Evolutionary conservation across 331 rosid genomes (phyloP).

Genomic region (Pyracantha coccinea): DNA sequence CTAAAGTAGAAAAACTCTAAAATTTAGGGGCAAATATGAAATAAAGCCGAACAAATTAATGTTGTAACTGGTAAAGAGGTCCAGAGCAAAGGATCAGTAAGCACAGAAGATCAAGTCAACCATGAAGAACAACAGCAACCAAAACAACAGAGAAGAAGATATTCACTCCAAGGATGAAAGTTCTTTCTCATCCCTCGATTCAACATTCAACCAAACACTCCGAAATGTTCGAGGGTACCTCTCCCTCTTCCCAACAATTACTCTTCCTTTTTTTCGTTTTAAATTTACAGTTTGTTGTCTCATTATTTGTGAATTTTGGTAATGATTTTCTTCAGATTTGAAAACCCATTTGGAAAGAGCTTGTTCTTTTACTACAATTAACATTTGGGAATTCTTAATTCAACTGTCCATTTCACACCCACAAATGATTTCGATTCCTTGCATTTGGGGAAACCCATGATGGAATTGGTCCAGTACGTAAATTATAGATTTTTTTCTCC

Average conservation of each 20-base stretch:
- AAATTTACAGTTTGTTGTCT: background rate
- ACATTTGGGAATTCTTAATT: background rate
- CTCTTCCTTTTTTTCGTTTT: background rate
- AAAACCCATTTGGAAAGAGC: background rate
- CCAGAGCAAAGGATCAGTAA: background rate
- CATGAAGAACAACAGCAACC: conserved; percentile 46
- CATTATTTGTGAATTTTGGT: conserved; percentile 2
- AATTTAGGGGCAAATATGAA: no score
- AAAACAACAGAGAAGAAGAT: conserved; percentile 36
- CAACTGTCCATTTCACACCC: background rate
- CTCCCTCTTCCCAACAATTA: background rate
- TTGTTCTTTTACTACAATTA: conserved; percentile 8
- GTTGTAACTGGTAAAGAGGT: background rate
- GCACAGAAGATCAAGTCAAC: conserved; percentile 9
- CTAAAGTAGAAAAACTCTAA: no score
- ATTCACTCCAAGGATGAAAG: conserved; percentile 35
- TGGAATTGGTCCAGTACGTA: background rate
- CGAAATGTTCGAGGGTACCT: conserved; percentile 81
- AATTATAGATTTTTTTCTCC: conserved; percentile 14
- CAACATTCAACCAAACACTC: conserved; percentile 87
- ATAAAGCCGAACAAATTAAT: no score
- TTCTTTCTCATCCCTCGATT: conserved; percentile 40
- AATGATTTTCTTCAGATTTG: conserved; percentile 19
- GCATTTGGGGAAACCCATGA: background rate
- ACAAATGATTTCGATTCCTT: background rate